These are phyloP conservation scores for Azolla pinnata DNA, from an alignment of 75 land plant genomes.

Conservation along the genomic window DNA sequence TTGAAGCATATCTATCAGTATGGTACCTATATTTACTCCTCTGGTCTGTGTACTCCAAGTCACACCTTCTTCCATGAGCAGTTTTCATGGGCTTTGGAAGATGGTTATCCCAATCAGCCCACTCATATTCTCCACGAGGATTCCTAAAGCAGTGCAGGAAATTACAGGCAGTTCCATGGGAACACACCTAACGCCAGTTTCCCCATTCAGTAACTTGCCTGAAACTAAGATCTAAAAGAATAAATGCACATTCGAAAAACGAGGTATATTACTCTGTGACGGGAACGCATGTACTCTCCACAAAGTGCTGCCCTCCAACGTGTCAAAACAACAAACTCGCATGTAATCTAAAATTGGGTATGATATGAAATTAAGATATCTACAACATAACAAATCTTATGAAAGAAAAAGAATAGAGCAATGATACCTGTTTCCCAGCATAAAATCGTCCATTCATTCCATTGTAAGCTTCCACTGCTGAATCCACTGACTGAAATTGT, in stretches of 20 bases:
- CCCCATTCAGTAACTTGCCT: background rate
- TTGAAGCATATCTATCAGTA: too few species aligned
- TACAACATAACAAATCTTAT: background rate
- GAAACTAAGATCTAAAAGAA: background rate
- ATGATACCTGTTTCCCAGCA: conserved; percentile 84
- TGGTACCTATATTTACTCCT: too few species aligned
- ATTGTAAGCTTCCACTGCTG: conserved; percentile 72
- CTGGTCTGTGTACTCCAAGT: too few species aligned
- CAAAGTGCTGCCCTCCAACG: conserved; percentile 92
- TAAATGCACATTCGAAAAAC: background rate
- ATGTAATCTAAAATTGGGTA: conserved; percentile 54
- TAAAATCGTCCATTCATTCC: conserved; percentile 81
- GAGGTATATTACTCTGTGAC: conserved; percentile 41
- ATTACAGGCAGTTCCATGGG: conserved; percentile 85
- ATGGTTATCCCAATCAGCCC: conserved; percentile 92
- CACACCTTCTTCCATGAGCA: too few species aligned
- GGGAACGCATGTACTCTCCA: conserved; percentile 86
- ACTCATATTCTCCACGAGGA: conserved; percentile 95
- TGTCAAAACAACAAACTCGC: conserved; percentile 76
- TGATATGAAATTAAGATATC: background rate
- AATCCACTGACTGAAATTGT: conserved; percentile 63
- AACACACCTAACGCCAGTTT: conserved; percentile 50
- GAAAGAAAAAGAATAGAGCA: background rate
- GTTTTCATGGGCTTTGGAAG: conserved; percentile 75
- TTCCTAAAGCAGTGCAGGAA: conserved; percentile 92